These are phyloP conservation scores for Triticum turgidum DNA, from an alignment of 176 grass and related monocot species.

Conservation along the genomic window DNA sequence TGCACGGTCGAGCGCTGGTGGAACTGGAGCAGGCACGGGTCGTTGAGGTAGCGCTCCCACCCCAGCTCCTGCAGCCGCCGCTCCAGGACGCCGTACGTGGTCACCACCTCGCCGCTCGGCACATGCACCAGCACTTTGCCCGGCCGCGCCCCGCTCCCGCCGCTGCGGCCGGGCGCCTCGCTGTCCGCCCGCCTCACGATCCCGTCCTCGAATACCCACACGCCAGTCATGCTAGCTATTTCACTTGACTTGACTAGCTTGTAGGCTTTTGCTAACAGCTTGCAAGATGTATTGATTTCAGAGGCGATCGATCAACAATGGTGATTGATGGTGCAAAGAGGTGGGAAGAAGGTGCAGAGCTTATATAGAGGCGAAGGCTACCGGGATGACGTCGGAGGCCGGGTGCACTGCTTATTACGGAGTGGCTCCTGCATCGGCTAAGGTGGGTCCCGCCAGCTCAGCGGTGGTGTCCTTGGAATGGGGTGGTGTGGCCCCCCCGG, in stretches of 20 bases:
- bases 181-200: constrained; percentile 58
- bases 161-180: background rate
- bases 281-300: background rate
- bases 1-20: constrained; percentile 76
- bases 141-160: constrained; percentile 1
- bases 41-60: constrained; percentile 69
- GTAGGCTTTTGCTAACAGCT: constrained; percentile 13
- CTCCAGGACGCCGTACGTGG: constrained; percentile 68
- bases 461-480: constrained; percentile 24
- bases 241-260: background rate
- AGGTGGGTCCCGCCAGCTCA: constrained; percentile 39
- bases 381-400: constrained; percentile 12
- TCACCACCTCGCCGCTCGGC: constrained; percentile 68
- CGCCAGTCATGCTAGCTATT: constrained; percentile 46
- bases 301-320: background rate
- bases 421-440: constrained; percentile 46
- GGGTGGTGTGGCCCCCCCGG: background rate
- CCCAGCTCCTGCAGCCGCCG: constrained; percentile 54
- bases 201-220: constrained; percentile 82
- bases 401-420: background rate
- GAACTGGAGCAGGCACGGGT: constrained; percentile 76
- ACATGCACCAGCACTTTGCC: constrained; percentile 66
- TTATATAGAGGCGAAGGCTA: constrained; percentile 40
- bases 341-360: background rate
- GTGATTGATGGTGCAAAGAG: constrained; percentile 6